phyloP scores from a whole-genome alignment of 2,329 filamentous ascomycete genomes.

The Sphaerulina vaccinii region DNA sequence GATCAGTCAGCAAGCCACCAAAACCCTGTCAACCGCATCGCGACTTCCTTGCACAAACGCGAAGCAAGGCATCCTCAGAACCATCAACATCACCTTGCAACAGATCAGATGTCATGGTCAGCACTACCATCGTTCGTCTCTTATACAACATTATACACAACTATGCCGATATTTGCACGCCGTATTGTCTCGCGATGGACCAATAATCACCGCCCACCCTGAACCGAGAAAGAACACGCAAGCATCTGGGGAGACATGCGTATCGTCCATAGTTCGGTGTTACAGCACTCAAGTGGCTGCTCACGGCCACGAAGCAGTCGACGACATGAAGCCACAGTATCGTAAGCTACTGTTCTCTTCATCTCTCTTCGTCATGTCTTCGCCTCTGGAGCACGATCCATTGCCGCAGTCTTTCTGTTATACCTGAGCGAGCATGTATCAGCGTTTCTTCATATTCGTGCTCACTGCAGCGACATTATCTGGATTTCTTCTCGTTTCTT shows the following conservation, averaged over 20 bases:
- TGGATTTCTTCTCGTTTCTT: constrained; percentile 3
- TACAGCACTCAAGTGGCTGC: neutral
- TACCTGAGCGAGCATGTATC: constrained; percentile 9
- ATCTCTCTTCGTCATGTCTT: neutral
- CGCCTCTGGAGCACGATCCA: neutral
- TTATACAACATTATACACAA: no score
- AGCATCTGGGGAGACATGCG: neutral
- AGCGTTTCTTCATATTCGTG: constrained; percentile 3
- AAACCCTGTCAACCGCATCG: no score
- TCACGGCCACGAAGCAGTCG: neutral
- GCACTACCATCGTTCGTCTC: no score
- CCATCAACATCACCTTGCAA: no score
- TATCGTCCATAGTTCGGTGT: neutral
- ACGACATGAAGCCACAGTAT: neutral
- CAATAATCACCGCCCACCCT: no score
- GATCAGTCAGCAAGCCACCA: no score
- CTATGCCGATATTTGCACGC: no score
- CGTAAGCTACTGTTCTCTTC: neutral
- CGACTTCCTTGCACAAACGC: no score
- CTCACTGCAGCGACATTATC: constrained; percentile 10
- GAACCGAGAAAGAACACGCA: neutral
- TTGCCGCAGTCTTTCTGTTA: neutral
- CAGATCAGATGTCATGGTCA: no score
- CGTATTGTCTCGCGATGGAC: no score
- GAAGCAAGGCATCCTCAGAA: no score